Evolutionary conservation across 306 rosid species (phyloP).

Genomic region (Mimosa bimucronata): DNA sequence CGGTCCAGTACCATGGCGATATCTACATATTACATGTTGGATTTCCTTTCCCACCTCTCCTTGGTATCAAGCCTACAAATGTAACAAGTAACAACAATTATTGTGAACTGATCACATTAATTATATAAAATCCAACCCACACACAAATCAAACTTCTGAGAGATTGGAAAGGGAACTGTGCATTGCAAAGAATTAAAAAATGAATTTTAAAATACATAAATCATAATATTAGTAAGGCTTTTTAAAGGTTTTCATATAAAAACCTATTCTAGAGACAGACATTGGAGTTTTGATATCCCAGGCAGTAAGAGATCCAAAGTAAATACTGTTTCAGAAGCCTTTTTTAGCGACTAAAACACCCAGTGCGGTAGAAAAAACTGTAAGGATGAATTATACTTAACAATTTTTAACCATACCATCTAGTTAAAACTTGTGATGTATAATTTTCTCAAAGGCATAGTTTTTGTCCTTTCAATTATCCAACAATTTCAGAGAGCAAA

Average conservation of each 20-base stretch:
- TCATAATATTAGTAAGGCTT: neutral
- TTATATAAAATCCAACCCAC: neutral
- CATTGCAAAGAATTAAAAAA: neutral
- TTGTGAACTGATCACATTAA: slow-evolving; percentile 6
- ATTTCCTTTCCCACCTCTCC: slow-evolving; percentile 90
- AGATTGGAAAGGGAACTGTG: neutral
- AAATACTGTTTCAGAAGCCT: neutral
- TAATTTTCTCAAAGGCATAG: neutral
- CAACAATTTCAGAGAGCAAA: neutral
- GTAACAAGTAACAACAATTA: slow-evolving; percentile 22
- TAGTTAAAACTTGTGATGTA: neutral
- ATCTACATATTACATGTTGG: slow-evolving; percentile 90
- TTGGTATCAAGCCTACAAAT: slow-evolving; percentile 73
- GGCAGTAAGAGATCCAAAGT: neutral
- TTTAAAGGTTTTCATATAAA: neutral
- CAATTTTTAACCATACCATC: neutral
- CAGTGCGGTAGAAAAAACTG: neutral
- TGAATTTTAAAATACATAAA: neutral
- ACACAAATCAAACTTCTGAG: neutral
- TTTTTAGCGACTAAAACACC: neutral
- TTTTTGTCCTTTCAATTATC: neutral
- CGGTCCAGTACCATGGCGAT: slow-evolving; percentile 30
- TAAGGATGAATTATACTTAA: neutral
- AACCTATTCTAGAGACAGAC: neutral
- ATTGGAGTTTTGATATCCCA: neutral